phyloP scores from a whole-genome alignment of 2,329 filamentous ascomycete species.

The Ceratocystis diversiconidia region DNA sequence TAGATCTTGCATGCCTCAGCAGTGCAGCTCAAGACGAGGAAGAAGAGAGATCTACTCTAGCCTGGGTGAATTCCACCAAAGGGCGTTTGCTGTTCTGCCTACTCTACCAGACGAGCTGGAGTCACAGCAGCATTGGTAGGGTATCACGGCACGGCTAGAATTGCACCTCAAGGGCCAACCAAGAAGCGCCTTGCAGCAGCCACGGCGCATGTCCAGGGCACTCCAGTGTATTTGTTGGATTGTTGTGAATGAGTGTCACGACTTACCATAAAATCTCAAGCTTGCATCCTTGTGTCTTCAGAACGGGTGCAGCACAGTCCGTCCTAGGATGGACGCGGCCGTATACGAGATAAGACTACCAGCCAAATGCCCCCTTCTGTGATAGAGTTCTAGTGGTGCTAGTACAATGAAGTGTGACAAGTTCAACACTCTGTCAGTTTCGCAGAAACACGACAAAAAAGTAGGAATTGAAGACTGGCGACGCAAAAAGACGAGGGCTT shows the following conservation, averaged over 20 bases:
- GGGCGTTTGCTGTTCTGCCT: background rate
- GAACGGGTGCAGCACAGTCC: background rate
- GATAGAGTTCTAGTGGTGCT: background rate
- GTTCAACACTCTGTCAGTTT: background rate
- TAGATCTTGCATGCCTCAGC: background rate
- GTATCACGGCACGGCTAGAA: background rate
- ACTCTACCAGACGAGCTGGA: background rate
- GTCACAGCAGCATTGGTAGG: background rate
- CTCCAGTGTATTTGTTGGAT: background rate
- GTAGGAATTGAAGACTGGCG: background rate
- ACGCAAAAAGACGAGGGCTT: background rate
- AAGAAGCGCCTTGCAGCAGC: background rate
- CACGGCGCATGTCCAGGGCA: background rate
- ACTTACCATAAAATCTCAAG: slow-evolving; percentile 5
- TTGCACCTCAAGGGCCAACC: background rate
- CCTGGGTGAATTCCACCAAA: background rate
- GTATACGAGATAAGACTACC: background rate
- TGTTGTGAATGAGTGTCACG: background rate
- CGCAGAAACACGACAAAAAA: background rate
- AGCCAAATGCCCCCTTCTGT: background rate
- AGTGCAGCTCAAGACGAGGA: background rate
- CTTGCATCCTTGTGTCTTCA: background rate
- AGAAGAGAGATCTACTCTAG: background rate
- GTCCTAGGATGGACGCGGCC: background rate
- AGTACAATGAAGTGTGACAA: background rate